Percentiles rank a stretch among this genome's conserved stretches.
phyloP scores from a whole-genome alignment of 345 rosid species.

The Turritis glabra region DNA sequence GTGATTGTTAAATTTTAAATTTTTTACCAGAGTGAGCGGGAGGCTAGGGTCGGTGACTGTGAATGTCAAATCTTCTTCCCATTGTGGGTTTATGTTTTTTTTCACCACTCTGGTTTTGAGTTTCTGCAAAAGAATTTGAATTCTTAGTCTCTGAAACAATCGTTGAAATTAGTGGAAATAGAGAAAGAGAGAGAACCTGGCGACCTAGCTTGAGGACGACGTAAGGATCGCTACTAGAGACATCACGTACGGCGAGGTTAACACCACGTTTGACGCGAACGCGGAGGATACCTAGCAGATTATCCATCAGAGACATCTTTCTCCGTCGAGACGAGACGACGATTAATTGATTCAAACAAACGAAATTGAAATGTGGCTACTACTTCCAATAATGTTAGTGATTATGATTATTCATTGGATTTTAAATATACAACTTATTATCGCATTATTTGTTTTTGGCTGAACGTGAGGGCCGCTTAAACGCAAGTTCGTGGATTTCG shows the following conservation, averaged over 20 bases:
- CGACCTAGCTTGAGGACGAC: conserved; percentile 74
- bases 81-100: conserved; percentile 78
- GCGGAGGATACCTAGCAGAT: conserved; percentile 68
- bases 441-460: neutral
- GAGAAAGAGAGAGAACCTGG: conserved; percentile 48
- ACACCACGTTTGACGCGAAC: conserved; percentile 75
- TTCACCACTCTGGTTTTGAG: conserved; percentile 77
- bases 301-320: conserved; percentile 53
- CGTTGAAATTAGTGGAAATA: neutral
- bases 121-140: conserved; percentile 50
- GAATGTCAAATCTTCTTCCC: conserved; percentile 91
- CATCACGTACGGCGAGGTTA: conserved; percentile 93
- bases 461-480: conserved; percentile 29
- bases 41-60: conserved; percentile 63
- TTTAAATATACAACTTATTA: neutral
- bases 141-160: neutral
- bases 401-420: conserved; percentile 12
- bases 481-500: neutral
- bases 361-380: neutral
- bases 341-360: neutral
- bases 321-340: neutral
- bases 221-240: conserved; percentile 90
- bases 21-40: conserved; percentile 60
- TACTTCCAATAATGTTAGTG: conserved; percentile 1
- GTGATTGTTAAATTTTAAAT: neutral